These are phyloP conservation scores for Alternaria hordeiaustralica DNA, from an alignment of 2,329 filamentous ascomycete species.

Conservation along the genomic window DNA sequence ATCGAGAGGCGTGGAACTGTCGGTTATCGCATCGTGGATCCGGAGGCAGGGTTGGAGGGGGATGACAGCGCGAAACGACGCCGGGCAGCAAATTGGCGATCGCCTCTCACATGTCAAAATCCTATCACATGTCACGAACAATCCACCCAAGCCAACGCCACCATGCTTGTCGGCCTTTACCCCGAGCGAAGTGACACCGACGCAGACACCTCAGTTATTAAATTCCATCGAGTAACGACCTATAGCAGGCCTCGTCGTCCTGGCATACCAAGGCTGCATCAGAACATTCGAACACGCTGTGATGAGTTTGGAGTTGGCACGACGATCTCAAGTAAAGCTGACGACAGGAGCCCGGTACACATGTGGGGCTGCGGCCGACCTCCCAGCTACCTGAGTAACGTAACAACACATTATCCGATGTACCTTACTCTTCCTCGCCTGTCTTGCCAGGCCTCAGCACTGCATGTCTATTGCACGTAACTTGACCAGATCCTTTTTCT, in stretches of 20 bases:
- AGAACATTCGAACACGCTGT: not conserved
- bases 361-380: not conserved
- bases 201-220: not conserved
- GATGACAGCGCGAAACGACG: conserved; percentile 11
- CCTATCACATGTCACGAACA: conserved; percentile 28
- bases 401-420: not conserved
- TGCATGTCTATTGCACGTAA: not conserved
- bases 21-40: conserved; percentile 11
- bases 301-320: not conserved
- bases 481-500: not conserved
- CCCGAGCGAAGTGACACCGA: not conserved
- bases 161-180: conserved; percentile 16
- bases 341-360: not conserved
- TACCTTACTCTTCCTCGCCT: not conserved
- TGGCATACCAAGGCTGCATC: not conserved
- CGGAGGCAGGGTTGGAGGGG: conserved; percentile 6
- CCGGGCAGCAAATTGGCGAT: conserved; percentile 26
- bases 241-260: not conserved
- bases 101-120: conserved; percentile 31
- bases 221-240: not conserved
- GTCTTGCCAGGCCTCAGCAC: not conserved
- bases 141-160: conserved; percentile 23
- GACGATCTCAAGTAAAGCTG: not conserved
- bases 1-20: not conserved
- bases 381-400: not conserved